phyloP scores from a whole-genome alignment of 805 yeast genomes.

The Candida corydali region DNA sequence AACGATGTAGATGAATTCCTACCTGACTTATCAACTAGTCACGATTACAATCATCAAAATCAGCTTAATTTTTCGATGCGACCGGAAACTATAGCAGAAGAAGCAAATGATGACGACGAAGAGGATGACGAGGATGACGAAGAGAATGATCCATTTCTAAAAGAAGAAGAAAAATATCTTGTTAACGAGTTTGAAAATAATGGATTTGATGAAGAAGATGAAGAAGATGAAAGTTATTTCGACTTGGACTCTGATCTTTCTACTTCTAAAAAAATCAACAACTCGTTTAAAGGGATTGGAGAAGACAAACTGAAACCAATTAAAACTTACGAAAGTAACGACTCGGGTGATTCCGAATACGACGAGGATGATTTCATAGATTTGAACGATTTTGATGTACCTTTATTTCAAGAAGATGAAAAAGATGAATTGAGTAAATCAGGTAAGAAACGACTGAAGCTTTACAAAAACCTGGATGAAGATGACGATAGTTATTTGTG shows the following conservation, averaged over 20 bases:
- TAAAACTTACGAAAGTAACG: slow-evolving; percentile 37
- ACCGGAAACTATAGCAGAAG: slow-evolving; percentile 5
- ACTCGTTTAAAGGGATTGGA: slow-evolving; percentile 18
- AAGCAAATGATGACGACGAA: slow-evolving; percentile 17
- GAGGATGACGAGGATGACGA: slow-evolving; percentile 26
- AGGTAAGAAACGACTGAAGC: slow-evolving; percentile 9
- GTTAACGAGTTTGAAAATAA: slow-evolving; percentile 44
- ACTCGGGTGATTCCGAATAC: slow-evolving; percentile 34
- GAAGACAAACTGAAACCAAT: slow-evolving; percentile 27
- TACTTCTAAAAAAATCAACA: slow-evolving; percentile 12
- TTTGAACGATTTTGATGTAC: slow-evolving; percentile 32
- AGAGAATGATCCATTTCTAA: slow-evolving; percentile 34
- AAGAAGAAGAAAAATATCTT: slow-evolving; percentile 42
- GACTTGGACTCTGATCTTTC: slow-evolving; percentile 16
- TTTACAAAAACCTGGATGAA: slow-evolving; percentile 28
- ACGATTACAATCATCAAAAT: neutral
- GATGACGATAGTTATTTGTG: slow-evolving; percentile 71
- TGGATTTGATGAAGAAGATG: slow-evolving; percentile 42
- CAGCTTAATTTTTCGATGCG: neutral
- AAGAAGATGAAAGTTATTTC: slow-evolving; percentile 20
- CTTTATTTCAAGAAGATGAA: slow-evolving; percentile 17
- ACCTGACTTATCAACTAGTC: slow-evolving; percentile 4
- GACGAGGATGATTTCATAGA: slow-evolving; percentile 40
- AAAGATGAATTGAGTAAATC: slow-evolving; percentile 16
- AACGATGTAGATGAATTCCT: slow-evolving; percentile 39